Conservation (phyloP, 139 green algal species). For the Medakamo hakoo region DNA sequence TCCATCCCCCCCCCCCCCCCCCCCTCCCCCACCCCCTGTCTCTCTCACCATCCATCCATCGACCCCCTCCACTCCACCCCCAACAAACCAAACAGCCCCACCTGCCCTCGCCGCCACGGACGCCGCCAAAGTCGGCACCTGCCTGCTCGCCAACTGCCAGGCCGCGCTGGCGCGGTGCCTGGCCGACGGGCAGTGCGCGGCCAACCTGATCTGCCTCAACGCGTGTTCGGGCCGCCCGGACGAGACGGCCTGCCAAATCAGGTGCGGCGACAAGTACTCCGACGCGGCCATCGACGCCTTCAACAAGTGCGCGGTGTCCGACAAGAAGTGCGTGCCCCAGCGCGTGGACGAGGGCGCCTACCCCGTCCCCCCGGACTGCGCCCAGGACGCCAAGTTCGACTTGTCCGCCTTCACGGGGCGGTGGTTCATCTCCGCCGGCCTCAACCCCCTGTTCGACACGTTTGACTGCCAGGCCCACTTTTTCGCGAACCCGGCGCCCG, state of each 20-base stretch:
- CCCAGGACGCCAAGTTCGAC: slow-evolving; percentile 42
- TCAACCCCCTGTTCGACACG: slow-evolving; percentile 72
- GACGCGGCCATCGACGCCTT: slow-evolving; percentile 57
- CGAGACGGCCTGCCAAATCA: slow-evolving; percentile 70
- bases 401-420: slow-evolving; percentile 41
- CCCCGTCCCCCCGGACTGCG: slow-evolving; percentile 27
- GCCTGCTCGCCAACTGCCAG: slow-evolving; percentile 45
- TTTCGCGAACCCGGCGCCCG: slow-evolving; percentile 27
- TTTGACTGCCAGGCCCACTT: slow-evolving; percentile 75
- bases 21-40: no score
- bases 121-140: slow-evolving; percentile 29
- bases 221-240: slow-evolving; percentile 49
- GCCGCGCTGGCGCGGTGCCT: slow-evolving; percentile 52
- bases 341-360: slow-evolving; percentile 30
- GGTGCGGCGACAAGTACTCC: slow-evolving; percentile 63
- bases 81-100: no score
- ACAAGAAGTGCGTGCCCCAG: slow-evolving; percentile 76
- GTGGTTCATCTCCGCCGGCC: slow-evolving; percentile 77
- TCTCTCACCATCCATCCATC: no score
- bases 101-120: slow-evolving; percentile 13
- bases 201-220: slow-evolving; percentile 72
- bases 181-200: slow-evolving; percentile 46
- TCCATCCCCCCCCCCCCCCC: no score
- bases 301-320: slow-evolving; percentile 66
- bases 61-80: no score